Base-by-base conservation (phyloP, 2,329 filamentous ascomycete genomes). In the Cordyceps fumosorosea region DNA sequence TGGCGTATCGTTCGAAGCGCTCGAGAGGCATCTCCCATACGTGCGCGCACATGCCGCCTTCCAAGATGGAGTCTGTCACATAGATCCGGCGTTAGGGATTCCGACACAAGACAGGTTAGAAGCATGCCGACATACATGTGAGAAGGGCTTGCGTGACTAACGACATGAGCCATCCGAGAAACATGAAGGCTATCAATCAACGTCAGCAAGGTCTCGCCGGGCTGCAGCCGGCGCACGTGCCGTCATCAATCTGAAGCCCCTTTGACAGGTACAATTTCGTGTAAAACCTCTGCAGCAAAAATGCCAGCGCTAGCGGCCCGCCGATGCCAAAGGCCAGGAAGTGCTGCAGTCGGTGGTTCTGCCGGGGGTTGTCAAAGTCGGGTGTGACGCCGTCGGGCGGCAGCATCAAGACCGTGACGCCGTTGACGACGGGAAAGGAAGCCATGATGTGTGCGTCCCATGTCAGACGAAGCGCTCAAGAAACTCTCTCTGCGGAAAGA, bases 231-330 rank as follows among this genome's bases (percentile, higher is more conserved):
- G 2, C 40, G 40, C 65, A 53, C 67, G 20, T 42, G 69, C 68
- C 64, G 62, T 71, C 69, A 50, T 70, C 68, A 26, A 69, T 62
- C 26, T 64, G 63, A 14, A 70, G 45, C 16, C 69, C 68, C 37
- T 66, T 65, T 3, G 67, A 66, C 2, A 71, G 62, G 48, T 67
- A 71, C 0, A 72, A 50, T 58, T 73, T 74, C 3, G 71, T 73
- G 62, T 74, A 74, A n/a, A 68, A 65, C 37, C 72, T 64, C 60
- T 74, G 71, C 1, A 62, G 22, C 5, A 74, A 47, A 3, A 67
- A 65, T 8, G 70, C 47, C 3, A 69, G 48, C 1, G 71, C 70
- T 44, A 74, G 48, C 0, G 66, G 53, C 1, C 65, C 69, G 3
- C 67, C 62, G 3, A 73, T 60, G 0, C 66, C 70, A 62, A 72